Percentiles rank a stretch among this genome's conserved stretches.
Conservation (phyloP, 2,329 filamentous ascomycete species). For the Verticillium dahliae region DNA sequence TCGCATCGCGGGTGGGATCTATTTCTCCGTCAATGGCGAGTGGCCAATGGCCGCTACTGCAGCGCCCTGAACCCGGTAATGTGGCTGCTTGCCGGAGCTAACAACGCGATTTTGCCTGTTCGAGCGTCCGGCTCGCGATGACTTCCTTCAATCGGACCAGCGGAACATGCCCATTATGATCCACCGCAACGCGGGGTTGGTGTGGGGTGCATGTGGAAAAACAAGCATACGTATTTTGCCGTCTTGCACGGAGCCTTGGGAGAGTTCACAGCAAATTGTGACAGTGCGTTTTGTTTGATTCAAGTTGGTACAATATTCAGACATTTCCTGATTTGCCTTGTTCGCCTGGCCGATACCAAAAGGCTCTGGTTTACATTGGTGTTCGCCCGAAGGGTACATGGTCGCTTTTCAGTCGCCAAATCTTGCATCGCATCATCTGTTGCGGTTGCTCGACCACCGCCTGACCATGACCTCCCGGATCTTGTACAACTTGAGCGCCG, state of each 20-base stretch:
- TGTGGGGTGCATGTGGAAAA: slow-evolving; percentile 1
- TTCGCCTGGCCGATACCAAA: not conserved
- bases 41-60: not conserved
- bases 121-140: slow-evolving; percentile 1
- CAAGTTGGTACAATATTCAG: not conserved
- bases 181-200: slow-evolving; percentile 1
- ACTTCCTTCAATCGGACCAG: slow-evolving; percentile 4
- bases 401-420: not conserved
- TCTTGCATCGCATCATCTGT: slow-evolving; percentile 26
- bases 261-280: not conserved
- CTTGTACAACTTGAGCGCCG: slow-evolving; percentile 61
- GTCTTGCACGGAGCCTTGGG: not conserved
- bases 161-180: not conserved
- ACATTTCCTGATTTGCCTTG: not conserved
- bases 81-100: not conserved
- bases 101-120: not conserved
- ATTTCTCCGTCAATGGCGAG: slow-evolving; percentile 1
- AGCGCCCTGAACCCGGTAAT: not conserved
- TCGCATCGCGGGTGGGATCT: not conserved
- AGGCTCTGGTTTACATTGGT: not conserved
- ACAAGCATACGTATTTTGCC: not conserved
- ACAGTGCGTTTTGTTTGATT: not conserved
- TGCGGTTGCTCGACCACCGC: slow-evolving; percentile 81
- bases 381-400: not conserved
- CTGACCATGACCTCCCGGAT: slow-evolving; percentile 75